Conservation (phyloP, 768 basidiomycete species). For the Cantharellus cinnabarinus region DNA sequence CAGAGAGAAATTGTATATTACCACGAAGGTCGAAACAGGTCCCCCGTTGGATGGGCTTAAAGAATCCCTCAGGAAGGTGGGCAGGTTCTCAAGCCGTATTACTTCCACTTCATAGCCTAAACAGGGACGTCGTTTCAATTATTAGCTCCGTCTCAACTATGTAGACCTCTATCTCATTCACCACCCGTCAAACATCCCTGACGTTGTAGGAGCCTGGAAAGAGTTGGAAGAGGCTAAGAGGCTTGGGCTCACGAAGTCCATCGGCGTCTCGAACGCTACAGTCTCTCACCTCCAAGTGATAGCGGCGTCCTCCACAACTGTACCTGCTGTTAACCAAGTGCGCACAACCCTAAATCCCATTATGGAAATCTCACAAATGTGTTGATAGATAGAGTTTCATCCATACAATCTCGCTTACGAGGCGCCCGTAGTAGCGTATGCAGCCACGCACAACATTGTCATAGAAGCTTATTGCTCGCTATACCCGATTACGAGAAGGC, state of each 20-base stretch:
- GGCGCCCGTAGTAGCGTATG: slow-evolving; percentile 33
- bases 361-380: not conserved
- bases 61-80: slow-evolving; percentile 31
- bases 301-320: slow-evolving; percentile 12
- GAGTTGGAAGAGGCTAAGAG: slow-evolving; percentile 35
- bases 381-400: slow-evolving; percentile 39
- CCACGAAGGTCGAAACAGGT: slow-evolving; percentile 33
- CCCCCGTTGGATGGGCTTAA: slow-evolving; percentile 17
- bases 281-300: slow-evolving; percentile 29
- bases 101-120: not conserved
- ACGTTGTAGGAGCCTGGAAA: slow-evolving; percentile 28
- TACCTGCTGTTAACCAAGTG: slow-evolving; percentile 46
- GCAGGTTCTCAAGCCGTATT: slow-evolving; percentile 3
- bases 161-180: slow-evolving; percentile 61
- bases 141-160: slow-evolving; percentile 36
- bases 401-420: slow-evolving; percentile 49
- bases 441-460: slow-evolving; percentile 36
- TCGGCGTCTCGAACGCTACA: slow-evolving; percentile 52
- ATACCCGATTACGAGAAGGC: slow-evolving; percentile 34
- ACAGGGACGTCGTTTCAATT: not conserved
- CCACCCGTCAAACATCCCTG: slow-evolving; percentile 23
- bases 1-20: slow-evolving; percentile 39
- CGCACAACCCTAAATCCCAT: slow-evolving; percentile 5
- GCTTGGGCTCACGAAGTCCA: slow-evolving; percentile 43
- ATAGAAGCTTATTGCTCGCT: slow-evolving; percentile 50